Conservation (phyloP, 2,329 filamentous ascomycete genomes). For the Aspergillus quadrilineatus region DNA sequence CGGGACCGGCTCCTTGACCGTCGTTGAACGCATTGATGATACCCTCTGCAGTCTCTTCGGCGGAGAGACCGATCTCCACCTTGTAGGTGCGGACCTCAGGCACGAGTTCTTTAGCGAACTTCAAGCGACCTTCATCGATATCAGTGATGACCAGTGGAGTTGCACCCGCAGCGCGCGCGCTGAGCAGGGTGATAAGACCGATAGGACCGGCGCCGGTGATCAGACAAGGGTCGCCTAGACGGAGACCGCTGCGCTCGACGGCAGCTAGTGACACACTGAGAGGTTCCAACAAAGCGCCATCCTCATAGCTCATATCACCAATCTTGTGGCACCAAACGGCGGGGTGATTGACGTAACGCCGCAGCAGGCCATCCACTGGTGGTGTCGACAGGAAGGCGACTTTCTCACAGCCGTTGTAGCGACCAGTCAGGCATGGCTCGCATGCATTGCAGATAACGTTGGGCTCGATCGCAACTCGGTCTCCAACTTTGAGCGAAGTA, state of each 20-base stretch:
- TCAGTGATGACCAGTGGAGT: slow-evolving; percentile 92
- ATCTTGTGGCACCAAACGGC: slow-evolving; percentile 97
- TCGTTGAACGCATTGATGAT: slow-evolving; percentile 68
- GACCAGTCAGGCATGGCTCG: slow-evolving; percentile 85
- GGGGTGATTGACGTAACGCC: slow-evolving; percentile 92
- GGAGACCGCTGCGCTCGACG: slow-evolving; percentile 76
- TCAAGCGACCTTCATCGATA: slow-evolving; percentile 80
- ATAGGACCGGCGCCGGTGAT: slow-evolving; percentile 94
- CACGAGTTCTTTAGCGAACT: slow-evolving; percentile 80
- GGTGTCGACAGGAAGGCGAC: slow-evolving; percentile 89
- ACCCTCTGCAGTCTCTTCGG: slow-evolving; percentile 69
- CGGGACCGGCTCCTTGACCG: slow-evolving; percentile 31
- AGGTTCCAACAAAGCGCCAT: slow-evolving; percentile 87
- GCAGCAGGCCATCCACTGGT: slow-evolving; percentile 79
- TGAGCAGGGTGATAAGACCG: slow-evolving; percentile 83
- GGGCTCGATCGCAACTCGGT: slow-evolving; percentile 90
- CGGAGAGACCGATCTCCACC: slow-evolving; percentile 42
- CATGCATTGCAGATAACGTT: slow-evolving; percentile 90
- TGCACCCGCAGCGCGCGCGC: slow-evolving; percentile 80
- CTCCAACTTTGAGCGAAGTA: slow-evolving; percentile 73
- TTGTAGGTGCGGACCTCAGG: slow-evolving; percentile 74
- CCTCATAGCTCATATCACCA: slow-evolving; percentile 84
- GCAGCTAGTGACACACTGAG: slow-evolving; percentile 85
- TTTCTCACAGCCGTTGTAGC: slow-evolving; percentile 90
- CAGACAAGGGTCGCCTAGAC: slow-evolving; percentile 80